phyloP scores from a whole-genome alignment of 2,329 filamentous ascomycete genomes.

The Microsporum ferrugineum region DNA sequence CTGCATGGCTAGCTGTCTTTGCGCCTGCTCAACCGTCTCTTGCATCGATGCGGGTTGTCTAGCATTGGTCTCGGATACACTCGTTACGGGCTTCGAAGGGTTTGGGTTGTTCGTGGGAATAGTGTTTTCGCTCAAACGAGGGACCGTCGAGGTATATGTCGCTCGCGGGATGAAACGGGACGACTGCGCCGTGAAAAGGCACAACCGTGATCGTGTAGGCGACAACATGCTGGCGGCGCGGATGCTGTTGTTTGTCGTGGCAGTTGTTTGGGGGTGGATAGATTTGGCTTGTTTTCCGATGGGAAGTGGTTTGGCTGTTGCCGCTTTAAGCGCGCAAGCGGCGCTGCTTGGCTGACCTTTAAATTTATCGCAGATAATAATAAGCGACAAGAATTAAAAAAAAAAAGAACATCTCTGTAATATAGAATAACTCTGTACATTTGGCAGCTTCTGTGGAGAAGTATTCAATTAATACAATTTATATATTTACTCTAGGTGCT shows the following conservation, averaged over 20 bases:
- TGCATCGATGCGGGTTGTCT: constrained; percentile 43
- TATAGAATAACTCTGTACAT: background rate
- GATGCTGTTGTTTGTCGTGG: constrained; percentile 11
- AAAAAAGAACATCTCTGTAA: background rate
- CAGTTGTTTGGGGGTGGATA: constrained; percentile 7
- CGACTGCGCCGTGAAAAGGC: constrained; percentile 32
- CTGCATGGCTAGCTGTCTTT: constrained; percentile 54
- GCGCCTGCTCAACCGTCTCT: constrained; percentile 45
- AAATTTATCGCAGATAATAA: background rate
- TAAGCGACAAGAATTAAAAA: background rate
- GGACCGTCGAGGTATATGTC: constrained; percentile 34
- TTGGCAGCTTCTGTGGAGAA: background rate
- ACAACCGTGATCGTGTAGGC: constrained; percentile 36
- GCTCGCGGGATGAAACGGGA: constrained; percentile 24
- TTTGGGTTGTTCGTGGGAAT: constrained; percentile 49
- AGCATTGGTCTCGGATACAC: constrained; percentile 52
- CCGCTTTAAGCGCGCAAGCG: constrained; percentile 4
- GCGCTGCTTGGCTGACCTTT: background rate
- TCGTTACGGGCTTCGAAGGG: constrained; percentile 35
- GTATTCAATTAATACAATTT: background rate
- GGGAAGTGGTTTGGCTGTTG: background rate
- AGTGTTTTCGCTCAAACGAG: constrained; percentile 31
- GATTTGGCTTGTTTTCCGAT: background rate
- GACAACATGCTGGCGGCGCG: constrained; percentile 32
- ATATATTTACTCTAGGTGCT: background rate